Evolutionary conservation across 2,329 filamentous ascomycete species (phyloP), one percentile per base, ranked within the genome.

Genomic region (Corinectria fuckeliana): DNA sequence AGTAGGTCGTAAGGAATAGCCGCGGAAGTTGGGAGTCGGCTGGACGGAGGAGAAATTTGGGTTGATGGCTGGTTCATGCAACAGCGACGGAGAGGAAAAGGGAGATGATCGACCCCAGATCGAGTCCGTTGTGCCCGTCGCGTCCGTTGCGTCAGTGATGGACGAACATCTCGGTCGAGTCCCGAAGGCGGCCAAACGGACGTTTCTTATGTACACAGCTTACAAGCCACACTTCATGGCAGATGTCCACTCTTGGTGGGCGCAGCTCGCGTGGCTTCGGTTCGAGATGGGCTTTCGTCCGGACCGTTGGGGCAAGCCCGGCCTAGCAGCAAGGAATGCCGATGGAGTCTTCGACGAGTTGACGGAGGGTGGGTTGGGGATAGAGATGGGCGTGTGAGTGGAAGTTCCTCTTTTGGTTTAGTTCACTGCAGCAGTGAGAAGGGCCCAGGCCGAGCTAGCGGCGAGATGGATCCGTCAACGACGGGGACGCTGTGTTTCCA

Each of bases 271-370:
- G 66, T 71, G 67, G 68, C 68, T 71, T 70, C 66, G 68, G 68
- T 61, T 63, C 61, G 36, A 61, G 58, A 53, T 60, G 41, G 39
- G 51, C 53, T 61, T 65, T 58, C 60, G 58, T 57, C 68, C 68
- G 63, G 57, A 56, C 63, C 55, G 68, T 69, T 70, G 68, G 66
- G 68, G 68, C 58, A 67, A 36, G 55, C 44, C 58, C 39, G 59
- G 47, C 56, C 50, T 56, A 60, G 59, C 56, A 49, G 56, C 65
- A 70, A 50, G 68, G 66, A n/a, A 50, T 69, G 55, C 56, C 34
- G 56, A 50, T 44, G 50, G 55, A 51, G 50, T 28, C 20, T 51
- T 30, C 25, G 36, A 58, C 39, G 58, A n/a, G n/a, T n/a, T n/a
- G 45, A 58, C 48, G 32, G 55, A 39, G 45, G 50, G 34, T 41